phyloP scores from a whole-genome alignment of 2,329 filamentous ascomycete genomes.

The Xylaria polymorpha region DNA sequence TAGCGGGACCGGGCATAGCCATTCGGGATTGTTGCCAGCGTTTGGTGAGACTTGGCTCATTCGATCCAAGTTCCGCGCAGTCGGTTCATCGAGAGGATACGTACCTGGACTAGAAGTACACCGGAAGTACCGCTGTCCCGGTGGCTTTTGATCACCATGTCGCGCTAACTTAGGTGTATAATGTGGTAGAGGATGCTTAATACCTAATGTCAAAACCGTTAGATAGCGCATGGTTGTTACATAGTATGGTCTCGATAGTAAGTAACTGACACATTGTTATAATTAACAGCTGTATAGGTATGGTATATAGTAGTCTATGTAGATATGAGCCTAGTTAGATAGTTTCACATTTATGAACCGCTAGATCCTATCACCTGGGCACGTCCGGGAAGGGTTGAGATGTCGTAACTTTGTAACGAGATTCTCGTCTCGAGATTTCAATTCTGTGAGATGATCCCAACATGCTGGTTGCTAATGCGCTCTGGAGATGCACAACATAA shows the following conservation, averaged over 20 bases:
- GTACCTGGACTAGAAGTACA: not conserved
- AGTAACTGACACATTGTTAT: not conserved
- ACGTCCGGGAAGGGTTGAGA: no score
- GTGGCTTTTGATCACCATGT: not conserved
- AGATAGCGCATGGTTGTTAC: not conserved
- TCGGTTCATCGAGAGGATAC: constrained; percentile 29
- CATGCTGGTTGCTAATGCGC: constrained; percentile 22
- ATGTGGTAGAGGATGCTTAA: not conserved
- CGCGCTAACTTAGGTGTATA: constrained; percentile 1
- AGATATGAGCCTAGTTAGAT: not conserved
- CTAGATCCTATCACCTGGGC: not conserved
- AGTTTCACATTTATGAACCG: constrained; percentile 8
- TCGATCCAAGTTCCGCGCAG: constrained; percentile 37
- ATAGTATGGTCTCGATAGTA: not conserved
- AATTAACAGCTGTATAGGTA: not conserved
- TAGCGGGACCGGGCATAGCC: constrained; percentile 27
- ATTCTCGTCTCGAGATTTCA: not conserved
- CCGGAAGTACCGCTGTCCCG: constrained; percentile 5
- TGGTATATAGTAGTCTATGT: not conserved
- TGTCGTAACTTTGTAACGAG: not conserved
- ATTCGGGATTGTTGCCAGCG: constrained; percentile 38
- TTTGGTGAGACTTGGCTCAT: constrained; percentile 35
- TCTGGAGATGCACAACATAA: constrained; percentile 36
- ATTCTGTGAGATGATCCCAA: constrained; percentile 16
- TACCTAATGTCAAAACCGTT: constrained; percentile 1